Evolutionary conservation across 331 rosid genomes (phyloP).

Genomic region (Ulmus americana): DNA sequence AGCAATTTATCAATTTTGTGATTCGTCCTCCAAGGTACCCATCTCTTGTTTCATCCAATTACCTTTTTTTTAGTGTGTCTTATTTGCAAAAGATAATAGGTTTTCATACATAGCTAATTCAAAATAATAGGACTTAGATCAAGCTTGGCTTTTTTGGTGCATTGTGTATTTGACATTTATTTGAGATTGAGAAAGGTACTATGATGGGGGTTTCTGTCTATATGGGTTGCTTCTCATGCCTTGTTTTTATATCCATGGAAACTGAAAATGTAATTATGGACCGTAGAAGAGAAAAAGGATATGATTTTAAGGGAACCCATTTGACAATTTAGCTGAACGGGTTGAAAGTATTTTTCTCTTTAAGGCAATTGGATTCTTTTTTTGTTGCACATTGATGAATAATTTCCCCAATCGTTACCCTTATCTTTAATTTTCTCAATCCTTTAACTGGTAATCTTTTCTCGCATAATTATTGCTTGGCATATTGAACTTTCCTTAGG

Average conservation of each 20-base stretch:
- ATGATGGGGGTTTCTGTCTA: not conserved
- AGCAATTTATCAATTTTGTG: slow-evolving; percentile 90
- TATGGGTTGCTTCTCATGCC: not conserved
- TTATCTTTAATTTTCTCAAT: not conserved
- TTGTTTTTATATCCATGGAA: not conserved
- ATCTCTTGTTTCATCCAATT: not conserved
- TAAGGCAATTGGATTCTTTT: not conserved
- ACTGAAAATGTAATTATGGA: not conserved
- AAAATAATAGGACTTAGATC: not conserved
- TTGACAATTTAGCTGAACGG: not conserved
- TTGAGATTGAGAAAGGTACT: not conserved
- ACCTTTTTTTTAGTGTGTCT: not conserved
- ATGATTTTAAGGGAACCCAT: not conserved
- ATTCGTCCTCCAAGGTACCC: slow-evolving; percentile 97
- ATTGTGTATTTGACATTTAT: not conserved
- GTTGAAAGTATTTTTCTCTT: not conserved
- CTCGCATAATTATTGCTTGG: not conserved
- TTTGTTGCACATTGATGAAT: not conserved
- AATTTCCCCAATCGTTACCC: not conserved
- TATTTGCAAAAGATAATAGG: not conserved
- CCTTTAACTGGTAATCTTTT: not conserved
- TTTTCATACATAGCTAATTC: slow-evolving; percentile 8
- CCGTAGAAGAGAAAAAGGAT: not conserved
- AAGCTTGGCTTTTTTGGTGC: not conserved
- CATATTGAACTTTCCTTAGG: not conserved